Evolutionary conservation across 2,329 filamentous ascomycete species (phyloP), one percentile per base, ranked within the genome.

Genomic region (Fusarium tupiense): DNA sequence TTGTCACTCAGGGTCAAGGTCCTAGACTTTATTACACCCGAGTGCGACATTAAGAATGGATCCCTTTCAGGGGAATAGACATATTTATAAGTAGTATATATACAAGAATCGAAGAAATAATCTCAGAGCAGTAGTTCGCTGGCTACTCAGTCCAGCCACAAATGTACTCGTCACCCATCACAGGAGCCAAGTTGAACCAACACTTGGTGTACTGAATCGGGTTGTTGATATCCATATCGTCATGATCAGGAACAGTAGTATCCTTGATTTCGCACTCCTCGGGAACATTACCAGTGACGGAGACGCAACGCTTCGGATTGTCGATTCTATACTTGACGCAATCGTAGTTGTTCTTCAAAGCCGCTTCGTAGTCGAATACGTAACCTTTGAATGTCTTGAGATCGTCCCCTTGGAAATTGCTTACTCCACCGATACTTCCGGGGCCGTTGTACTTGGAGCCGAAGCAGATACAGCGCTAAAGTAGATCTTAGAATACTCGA

Each of bases 11-110:
- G 1, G 6, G 1, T 33, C 2, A 6, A 33, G 33, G 13, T 33
- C 33, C 33, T 33, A 33, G 1, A 13, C 2, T 16, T 16, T 3
- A 33, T 16, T 3, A 33, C 33, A 3, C 6, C 33, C 33, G 13
- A 1, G 0, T 14, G 13, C 33, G 6, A 8, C 16, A 17, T 17
- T 1, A 37, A 37, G 16, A 1, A 37, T 17, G 16, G 35, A 17
- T 37, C 8, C 3, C 1, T 3, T 3, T 37, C 1, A 37, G 3
- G 35, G 35, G 16, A 37, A 37, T 8, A 20, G 37, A 38, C 9
- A 7, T 38, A 20, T 11, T 10, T 1, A 12, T 40, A 20, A 22
- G 1, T 22, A 40, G 4, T 5, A 40, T 8, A 40, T 22, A 41
- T 22, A 22, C 20, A 14, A 8, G 38, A 41, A 14, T 40, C 1